Evolutionary conservation across 176 grass and related monocot species (phyloP).

Genomic region (Aechmea fasciata): DNA sequence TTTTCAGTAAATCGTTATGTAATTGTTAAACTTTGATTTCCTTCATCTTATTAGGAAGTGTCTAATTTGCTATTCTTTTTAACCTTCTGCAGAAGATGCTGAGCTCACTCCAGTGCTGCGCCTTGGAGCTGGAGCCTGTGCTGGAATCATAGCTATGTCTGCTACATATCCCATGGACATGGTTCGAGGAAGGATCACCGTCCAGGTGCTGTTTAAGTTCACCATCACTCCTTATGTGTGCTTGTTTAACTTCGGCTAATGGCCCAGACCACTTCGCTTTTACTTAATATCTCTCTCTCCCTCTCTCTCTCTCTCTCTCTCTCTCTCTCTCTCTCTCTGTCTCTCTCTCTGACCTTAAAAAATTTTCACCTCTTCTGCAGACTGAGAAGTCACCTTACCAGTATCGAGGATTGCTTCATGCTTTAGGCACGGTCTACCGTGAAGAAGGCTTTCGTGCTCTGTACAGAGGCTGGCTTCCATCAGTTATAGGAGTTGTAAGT

Average conservation of each 20-base stretch:
- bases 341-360: slow-evolving; percentile 10
- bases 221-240: background rate
- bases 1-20: background rate
- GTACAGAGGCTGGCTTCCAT: slow-evolving; percentile 98
- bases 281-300: background rate
- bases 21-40: background rate
- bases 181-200: slow-evolving; percentile 96
- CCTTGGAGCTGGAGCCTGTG: slow-evolving; percentile 93
- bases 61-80: slow-evolving; percentile 4
- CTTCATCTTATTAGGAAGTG: background rate
- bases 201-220: slow-evolving; percentile 51
- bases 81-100: slow-evolving; percentile 66
- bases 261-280: background rate
- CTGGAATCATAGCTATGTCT: slow-evolving; percentile 99
- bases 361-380: slow-evolving; percentile 26
- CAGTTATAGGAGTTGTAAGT: slow-evolving; percentile 98
- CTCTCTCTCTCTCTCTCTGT: slow-evolving; percentile 6
- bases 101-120: slow-evolving; percentile 69
- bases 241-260: background rate
- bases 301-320: slow-evolving; percentile 13
- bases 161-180: slow-evolving; percentile 99
- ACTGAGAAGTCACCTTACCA: slow-evolving; percentile 88
- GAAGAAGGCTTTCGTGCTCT: slow-evolving; percentile 97
- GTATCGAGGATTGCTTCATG: slow-evolving; percentile 99
- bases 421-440: slow-evolving; percentile 78